Base-by-base conservation (phyloP, 169 alveolate species). In the Eimeria necatrix region DNA sequence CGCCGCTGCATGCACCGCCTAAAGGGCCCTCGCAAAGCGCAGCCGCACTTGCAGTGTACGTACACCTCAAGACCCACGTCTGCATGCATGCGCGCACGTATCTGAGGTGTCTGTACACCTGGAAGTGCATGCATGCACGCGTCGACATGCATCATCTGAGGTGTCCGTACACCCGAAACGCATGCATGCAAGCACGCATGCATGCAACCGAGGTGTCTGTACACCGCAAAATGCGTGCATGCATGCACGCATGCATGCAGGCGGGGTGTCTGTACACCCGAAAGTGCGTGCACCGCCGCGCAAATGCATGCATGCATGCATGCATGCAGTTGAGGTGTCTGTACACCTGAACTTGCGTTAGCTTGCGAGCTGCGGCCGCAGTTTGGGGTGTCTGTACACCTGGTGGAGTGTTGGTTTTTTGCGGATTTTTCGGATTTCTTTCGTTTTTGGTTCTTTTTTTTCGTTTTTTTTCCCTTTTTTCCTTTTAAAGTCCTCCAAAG, bases 331-430 rank as follows among this genome's bases (percentile, higher is more conserved):
- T 70, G 52, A 70, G 49, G 41, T 70, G 81, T 26, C 81, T 70
- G 26, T 70, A 70, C 81, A 70, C 81, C 81, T 48, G 22, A 70
- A 24, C n/a, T n/a, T n/a, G n/a, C n/a, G n/a, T n/a, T n/a, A n/a
- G n/a, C n/a, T n/a, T n/a, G n/a, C n/a, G n/a, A n/a, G n/a, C n/a
- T n/a, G n/a, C n/a, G n/a, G n/a, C n/a, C n/a, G 64, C 64, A 8
- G 64, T 14, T 56, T 56, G 64, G 14, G 64, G 64, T 56, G 64
- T 56, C 14, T 56, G 64, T n/a, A n/a, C n/a, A n/a, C n/a, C n/a
- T n/a, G n/a, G n/a, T n/a, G n/a, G n/a, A n/a, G n/a, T n/a, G n/a
- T n/a, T n/a, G n/a, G n/a, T n/a, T n/a, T n/a, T n/a, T n/a, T n/a
- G n/a, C n/a, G n/a, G n/a, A n/a, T n/a, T n/a, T n/a, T n/a, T n/a